These are phyloP conservation scores for Neobulgaria alba DNA, from an alignment of 2,329 filamentous ascomycete genomes.

Conservation along the genomic window DNA sequence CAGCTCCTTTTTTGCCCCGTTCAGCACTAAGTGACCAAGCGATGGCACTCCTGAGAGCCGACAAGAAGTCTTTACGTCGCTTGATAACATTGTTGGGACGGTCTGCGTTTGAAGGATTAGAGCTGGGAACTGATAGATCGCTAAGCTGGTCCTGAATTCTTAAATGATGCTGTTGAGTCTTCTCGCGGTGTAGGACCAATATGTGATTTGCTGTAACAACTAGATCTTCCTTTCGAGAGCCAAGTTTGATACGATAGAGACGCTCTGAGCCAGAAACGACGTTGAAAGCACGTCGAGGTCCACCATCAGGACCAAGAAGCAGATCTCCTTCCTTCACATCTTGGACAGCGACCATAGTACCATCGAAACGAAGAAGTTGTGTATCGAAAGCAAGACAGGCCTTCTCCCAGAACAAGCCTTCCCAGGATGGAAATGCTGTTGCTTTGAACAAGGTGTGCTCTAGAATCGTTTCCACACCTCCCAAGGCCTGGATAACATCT, in stretches of 20 bases:
- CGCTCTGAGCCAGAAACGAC: constrained; percentile 38
- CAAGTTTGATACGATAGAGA: constrained; percentile 39
- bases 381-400: constrained; percentile 35
- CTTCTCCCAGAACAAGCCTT: constrained; percentile 85
- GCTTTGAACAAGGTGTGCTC: constrained; percentile 97
- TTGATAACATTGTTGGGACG: no score
- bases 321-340: constrained; percentile 41
- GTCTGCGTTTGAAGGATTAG: no score
- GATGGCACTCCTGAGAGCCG: no score
- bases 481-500: constrained; percentile 85
- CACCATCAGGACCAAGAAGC: constrained; percentile 40
- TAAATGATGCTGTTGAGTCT: not conserved
- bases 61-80: no score
- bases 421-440: constrained; percentile 94
- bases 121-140: no score
- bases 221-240: constrained; percentile 35
- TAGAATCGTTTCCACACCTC: constrained; percentile 92
- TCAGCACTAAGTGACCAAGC: no score
- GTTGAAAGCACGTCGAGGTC: constrained; percentile 40
- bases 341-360: constrained; percentile 37
- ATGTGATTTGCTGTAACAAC: constrained; percentile 43
- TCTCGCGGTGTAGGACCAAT: constrained; percentile 34
- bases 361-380: constrained; percentile 36
- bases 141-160: no score
- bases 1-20: no score